Percentiles rank a stretch among this genome's conserved stretches.
phyloP scores from a whole-genome alignment of 345 rosid genomes.

The Eutrema yunnanense region DNA sequence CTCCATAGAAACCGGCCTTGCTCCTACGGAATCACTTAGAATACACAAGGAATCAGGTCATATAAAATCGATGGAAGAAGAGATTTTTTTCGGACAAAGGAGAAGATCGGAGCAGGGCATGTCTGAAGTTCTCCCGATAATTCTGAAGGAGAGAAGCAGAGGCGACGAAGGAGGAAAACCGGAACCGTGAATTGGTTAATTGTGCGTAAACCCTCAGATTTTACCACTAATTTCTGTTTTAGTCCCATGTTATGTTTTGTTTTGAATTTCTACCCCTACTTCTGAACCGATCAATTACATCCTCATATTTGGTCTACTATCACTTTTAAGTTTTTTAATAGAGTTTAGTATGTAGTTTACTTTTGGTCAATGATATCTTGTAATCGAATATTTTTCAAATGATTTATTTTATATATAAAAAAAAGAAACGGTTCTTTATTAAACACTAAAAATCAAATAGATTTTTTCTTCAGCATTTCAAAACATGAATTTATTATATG shows the following conservation, averaged over 20 bases:
- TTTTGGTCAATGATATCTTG: slow-evolving; percentile 1
- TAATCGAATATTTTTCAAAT: not conserved
- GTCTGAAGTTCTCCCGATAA: slow-evolving; percentile 10
- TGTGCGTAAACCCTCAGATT: not conserved
- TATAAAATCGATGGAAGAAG: not conserved
- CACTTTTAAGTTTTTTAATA: not conserved
- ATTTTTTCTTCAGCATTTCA: not conserved
- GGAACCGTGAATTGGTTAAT: not conserved
- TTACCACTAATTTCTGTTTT: not conserved
- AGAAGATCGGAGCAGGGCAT: slow-evolving; percentile 6
- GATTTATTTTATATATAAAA: not conserved
- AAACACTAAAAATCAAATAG: not conserved
- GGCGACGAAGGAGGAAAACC: not conserved
- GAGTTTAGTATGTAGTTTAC: not conserved
- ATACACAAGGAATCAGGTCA: not conserved
- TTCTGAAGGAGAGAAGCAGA: not conserved
- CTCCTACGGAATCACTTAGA: not conserved
- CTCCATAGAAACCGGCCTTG: slow-evolving; percentile 30
- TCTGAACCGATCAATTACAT: slow-evolving; percentile 6
- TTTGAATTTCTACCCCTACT: not conserved
- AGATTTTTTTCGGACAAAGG: not conserved
- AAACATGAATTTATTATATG: not conserved
- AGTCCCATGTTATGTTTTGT: not conserved
- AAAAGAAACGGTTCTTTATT: not conserved
- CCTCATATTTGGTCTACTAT: slow-evolving; percentile 18